Evolutionary conservation across 768 basidiomycete species (phyloP), one percentile per base, ranked within the genome.

Genomic region (Suillus subalutaceus): DNA sequence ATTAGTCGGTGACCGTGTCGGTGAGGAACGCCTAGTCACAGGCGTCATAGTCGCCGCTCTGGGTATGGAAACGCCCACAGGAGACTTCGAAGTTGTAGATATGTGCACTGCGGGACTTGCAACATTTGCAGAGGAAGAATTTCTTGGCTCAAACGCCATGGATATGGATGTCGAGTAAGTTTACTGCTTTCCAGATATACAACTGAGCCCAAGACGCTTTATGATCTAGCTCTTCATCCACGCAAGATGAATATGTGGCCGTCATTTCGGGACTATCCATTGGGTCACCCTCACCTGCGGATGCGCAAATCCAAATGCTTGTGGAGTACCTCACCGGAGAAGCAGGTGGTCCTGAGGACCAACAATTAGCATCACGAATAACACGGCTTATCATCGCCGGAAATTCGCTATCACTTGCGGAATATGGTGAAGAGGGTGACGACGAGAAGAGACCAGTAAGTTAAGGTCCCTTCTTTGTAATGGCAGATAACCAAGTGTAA

Each of bases 51-150:
- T 95, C 64, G 94, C 91, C 30, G 94, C 87, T 0, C 84, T 99
- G 23, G 97, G 97, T 10, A 89, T 92, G 74, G 97, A 99, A 77
- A 97, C 93, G 0, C 82, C 87, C 3, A 83, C 82, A 40, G 97
- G 97, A 7, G 95, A 97, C 67, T 99, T 99, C 72, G 93, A 98
- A 75, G 96, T 96, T 8, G 85, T 93, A 26, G 97, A 99, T 77
- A 77, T 92, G 10, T 96, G 95, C 77, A 92, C 85, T 72, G 85
- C 96, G 4, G 96, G 90, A 0, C 81, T 97, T 79, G 90, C 97
- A 12, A 88, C 90, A 13, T 72, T 75, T 10, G 63, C 73, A 41
- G 78, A 77, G 48, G 71, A 72, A n/a, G 63, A 69, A 9, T 65
- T 66, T 38, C 38, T 65, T 6, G 35, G 40, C 65, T 57, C 77